A percentile compares a stretch with the other conserved stretches of the same genome.
These are phyloP conservation scores for Thalassiosira sp. DNA, from an alignment of 352 stramenopile genomes.

Conservation along the genomic window DNA sequence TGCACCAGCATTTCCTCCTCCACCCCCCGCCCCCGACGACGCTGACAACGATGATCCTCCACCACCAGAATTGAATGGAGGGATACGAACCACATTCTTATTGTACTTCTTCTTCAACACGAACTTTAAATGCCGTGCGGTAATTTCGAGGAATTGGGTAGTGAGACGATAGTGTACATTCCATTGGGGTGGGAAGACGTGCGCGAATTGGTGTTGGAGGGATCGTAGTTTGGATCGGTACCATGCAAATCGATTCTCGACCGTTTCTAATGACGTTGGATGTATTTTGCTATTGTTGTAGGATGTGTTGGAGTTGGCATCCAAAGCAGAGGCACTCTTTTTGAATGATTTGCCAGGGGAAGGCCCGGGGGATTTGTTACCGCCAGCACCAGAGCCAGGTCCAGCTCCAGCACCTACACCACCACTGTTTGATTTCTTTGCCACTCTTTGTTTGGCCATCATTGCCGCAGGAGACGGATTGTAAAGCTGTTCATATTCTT, in stretches of 20 bases:
- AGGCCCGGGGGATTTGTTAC: too few relatives aligned
- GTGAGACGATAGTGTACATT: slow-evolving; percentile 92
- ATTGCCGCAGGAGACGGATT: slow-evolving; percentile 39
- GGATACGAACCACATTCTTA: slow-evolving; percentile 73
- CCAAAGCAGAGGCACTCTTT: slow-evolving; percentile 50
- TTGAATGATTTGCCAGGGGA: slow-evolving; percentile 40
- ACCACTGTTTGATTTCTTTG: slow-evolving; percentile 12
- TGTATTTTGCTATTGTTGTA: slow-evolving; percentile 27
- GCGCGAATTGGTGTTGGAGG: slow-evolving; percentile 85
- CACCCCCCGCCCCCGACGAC: too few relatives aligned
- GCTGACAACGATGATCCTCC: too few relatives aligned
- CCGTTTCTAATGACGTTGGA: slow-evolving; percentile 77
- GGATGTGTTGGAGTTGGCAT: background rate
- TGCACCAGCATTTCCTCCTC: too few relatives aligned
- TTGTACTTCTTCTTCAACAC: slow-evolving; percentile 45
- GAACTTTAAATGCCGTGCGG: slow-evolving; percentile 72
- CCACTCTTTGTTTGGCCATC: background rate
- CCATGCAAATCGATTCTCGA: slow-evolving; percentile 89
- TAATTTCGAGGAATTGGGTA: slow-evolving; percentile 88
- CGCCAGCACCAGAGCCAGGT: too few relatives aligned
- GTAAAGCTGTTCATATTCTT: slow-evolving; percentile 81
- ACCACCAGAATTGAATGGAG: slow-evolving; percentile 21
- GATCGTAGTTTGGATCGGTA: slow-evolving; percentile 84
- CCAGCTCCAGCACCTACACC: too few relatives aligned
- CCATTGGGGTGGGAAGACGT: slow-evolving; percentile 95